phyloP scores from a whole-genome alignment of 305 asterid species.

The Solanum aculeatissimum region DNA sequence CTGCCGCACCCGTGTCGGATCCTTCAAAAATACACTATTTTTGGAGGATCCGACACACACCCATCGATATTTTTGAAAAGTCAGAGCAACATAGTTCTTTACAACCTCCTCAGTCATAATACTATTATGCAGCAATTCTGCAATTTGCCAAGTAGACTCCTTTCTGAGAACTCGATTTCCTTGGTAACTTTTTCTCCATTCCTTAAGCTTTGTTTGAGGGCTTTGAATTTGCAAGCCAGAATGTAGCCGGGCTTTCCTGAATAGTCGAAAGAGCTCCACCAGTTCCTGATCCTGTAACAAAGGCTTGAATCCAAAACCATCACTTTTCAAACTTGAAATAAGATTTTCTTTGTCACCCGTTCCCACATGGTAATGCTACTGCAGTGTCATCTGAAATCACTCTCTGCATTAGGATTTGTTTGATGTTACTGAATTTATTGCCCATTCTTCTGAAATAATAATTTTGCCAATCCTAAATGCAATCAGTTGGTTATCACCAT shows the following conservation, averaged over 20 bases:
- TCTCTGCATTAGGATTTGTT: background rate
- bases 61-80: no score
- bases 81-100: no score
- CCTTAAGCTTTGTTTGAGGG: background rate
- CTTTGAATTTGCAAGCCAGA: background rate
- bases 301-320: background rate
- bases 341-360: background rate
- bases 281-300: background rate
- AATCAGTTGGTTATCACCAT: background rate
- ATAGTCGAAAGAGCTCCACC: background rate
- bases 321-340: background rate
- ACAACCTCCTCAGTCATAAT: background rate
- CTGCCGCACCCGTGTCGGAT: no score
- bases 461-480: background rate
- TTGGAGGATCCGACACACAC: no score
- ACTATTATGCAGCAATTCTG: no score
- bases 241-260: background rate
- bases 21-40: no score
- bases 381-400: background rate
- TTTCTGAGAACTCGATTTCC: background rate
- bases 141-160: background rate
- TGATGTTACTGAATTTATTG: background rate
- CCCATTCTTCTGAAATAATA: background rate
- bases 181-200: background rate
- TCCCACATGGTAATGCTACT: background rate